phyloP scores from a whole-genome alignment of 148 eudicot genomes.

The Camellia granthamiana region DNA sequence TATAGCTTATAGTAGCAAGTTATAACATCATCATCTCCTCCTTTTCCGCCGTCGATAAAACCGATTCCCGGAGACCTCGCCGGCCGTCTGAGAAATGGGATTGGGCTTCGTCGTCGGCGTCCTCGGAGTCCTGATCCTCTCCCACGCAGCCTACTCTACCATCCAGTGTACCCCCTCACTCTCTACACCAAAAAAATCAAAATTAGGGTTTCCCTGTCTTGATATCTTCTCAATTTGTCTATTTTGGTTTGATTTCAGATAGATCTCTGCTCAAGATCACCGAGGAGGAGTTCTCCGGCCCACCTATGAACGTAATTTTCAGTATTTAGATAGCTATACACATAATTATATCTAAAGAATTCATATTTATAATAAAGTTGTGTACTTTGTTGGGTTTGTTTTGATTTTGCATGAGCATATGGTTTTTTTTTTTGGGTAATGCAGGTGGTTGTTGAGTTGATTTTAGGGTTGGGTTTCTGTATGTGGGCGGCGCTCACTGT shows the following conservation, averaged over 20 bases:
- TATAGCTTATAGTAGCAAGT: too few relatives aligned
- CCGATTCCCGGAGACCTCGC: background rate
- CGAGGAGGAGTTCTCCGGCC: constrained; percentile 77
- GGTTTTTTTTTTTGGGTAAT: constrained; percentile 14
- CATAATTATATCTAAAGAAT: too few relatives aligned
- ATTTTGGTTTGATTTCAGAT: constrained; percentile 42
- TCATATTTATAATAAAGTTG: background rate
- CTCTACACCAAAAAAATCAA: background rate
- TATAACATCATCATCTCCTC: background rate
- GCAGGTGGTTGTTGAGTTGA: constrained; percentile 67
- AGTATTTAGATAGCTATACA: too few relatives aligned
- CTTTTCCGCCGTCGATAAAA: background rate
- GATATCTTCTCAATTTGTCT: background rate
- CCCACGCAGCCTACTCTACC: constrained; percentile 81
- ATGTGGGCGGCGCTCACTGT: constrained; percentile 72
- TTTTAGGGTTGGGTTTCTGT: constrained; percentile 55
- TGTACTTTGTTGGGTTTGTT: background rate
- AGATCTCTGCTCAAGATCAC: constrained; percentile 78
- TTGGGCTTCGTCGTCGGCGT: constrained; percentile 58
- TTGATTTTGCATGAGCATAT: too few relatives aligned
- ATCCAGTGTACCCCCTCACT: constrained; percentile 54
- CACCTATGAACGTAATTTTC: constrained; percentile 58
- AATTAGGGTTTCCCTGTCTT: background rate
- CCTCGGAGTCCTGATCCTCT: constrained; percentile 60
- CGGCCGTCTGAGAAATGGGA: constrained; percentile 40